These are phyloP conservation scores for Colletotrichum sp. DNA, from an alignment of 2,329 filamentous ascomycete genomes.

Conservation along the genomic window DNA sequence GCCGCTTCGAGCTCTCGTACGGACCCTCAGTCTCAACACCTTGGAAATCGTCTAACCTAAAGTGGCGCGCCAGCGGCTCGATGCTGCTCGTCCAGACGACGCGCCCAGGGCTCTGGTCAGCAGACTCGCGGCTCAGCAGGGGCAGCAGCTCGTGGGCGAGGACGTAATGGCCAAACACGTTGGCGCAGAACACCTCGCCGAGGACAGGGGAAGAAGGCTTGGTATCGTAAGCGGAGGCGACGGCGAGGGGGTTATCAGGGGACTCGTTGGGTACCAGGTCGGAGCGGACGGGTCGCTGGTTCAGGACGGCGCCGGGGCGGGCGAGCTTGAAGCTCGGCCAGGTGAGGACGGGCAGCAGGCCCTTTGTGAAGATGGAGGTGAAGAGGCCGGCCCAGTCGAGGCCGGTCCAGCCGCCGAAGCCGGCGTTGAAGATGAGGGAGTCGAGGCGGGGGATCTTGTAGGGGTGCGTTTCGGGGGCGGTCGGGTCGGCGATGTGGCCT, in stretches of 20 bases:
- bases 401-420: constrained; percentile 86
- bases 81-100: constrained; percentile 89
- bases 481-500: constrained; percentile 50
- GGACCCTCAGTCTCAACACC: constrained; percentile 65
- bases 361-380: constrained; percentile 56
- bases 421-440: constrained; percentile 83
- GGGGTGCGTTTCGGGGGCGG: constrained; percentile 35
- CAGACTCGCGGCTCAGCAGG: constrained; percentile 62
- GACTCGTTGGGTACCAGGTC: constrained; percentile 16
- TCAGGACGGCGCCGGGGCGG: constrained; percentile 48
- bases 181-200: constrained; percentile 86
- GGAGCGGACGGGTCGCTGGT: constrained; percentile 34
- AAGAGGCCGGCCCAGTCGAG: constrained; percentile 70
- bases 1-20: constrained; percentile 87
- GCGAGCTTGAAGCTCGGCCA: constrained; percentile 81
- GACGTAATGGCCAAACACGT: constrained; percentile 95
- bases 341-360: constrained; percentile 71
- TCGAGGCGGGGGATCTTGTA: constrained; percentile 73
- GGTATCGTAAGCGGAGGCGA: constrained; percentile 5
- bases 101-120: constrained; percentile 57
- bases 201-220: constrained; percentile 66
- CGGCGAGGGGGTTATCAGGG: constrained; percentile 4
- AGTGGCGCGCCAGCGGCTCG: constrained; percentile 62
- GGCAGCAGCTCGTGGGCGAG: constrained; percentile 81
- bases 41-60: constrained; percentile 78